Conservation (phyloP, 2,329 filamentous ascomycete species). For the Aspergillus tamarii region DNA sequence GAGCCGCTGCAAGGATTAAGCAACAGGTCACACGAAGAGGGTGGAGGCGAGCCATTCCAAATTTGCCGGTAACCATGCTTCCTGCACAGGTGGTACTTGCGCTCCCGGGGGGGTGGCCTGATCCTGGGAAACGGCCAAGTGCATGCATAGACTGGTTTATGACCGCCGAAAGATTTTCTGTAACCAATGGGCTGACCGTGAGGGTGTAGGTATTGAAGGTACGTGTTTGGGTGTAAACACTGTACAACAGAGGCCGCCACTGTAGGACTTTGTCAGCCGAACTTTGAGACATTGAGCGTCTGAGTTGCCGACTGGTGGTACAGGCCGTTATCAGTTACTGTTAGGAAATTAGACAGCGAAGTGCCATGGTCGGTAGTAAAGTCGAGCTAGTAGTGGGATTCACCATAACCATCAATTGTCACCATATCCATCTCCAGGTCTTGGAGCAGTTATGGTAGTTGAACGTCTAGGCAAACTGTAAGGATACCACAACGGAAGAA, state of each 20-base stretch:
- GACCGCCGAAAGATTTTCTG: slow-evolving; percentile 5
- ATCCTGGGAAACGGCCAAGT: neutral
- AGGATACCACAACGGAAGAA: too few relatives aligned
- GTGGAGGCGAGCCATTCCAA: neutral
- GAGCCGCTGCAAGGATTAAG: neutral
- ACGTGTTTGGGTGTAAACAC: neutral
- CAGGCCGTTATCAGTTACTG: neutral
- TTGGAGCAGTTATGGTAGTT: too few relatives aligned
- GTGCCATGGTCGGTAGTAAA: slow-evolving; percentile 8
- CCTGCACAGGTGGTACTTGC: neutral
- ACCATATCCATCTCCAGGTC: neutral
- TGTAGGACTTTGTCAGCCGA: too few relatives aligned
- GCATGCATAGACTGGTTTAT: slow-evolving; percentile 8
- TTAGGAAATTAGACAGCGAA: neutral
- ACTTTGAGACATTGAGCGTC: neutral
- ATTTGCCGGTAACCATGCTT: neutral
- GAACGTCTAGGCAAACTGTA: too few relatives aligned
- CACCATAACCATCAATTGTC: neutral
- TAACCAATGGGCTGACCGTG: neutral
- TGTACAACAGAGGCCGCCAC: neutral
- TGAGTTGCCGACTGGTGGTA: neutral
- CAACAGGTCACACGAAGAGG: neutral
- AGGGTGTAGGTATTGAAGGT: neutral
- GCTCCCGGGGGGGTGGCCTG: slow-evolving; percentile 6
- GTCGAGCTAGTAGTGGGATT: neutral